Evolutionary conservation across 2,329 filamentous ascomycete genomes (phyloP).

Genomic region (Phialocephala subalpina): DNA sequence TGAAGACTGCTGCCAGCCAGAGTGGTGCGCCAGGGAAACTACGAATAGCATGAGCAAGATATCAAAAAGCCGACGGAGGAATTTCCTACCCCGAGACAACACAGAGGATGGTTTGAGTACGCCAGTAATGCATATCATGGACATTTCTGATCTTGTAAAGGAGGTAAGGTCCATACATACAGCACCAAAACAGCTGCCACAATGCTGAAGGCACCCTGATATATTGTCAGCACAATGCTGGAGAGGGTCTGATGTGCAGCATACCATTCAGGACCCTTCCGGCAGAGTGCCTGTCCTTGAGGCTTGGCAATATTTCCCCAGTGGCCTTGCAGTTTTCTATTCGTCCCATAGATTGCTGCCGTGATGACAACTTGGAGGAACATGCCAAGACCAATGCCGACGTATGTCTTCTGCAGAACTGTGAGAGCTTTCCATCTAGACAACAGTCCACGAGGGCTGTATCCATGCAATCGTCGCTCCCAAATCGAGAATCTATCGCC

Average conservation of each 20-base stretch:
- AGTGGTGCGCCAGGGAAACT: slow-evolving; percentile 24
- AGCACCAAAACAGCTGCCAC: slow-evolving; percentile 26
- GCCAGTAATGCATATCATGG: slow-evolving; percentile 24
- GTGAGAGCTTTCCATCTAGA: slow-evolving; percentile 13
- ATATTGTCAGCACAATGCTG: not conserved
- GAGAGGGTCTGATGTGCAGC: not conserved
- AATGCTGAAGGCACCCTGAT: slow-evolving; percentile 23
- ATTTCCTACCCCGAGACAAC: slow-evolving; percentile 20
- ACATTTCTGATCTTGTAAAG: slow-evolving; percentile 21
- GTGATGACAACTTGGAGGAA: slow-evolving; percentile 21
- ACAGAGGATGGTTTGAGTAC: slow-evolving; percentile 16
- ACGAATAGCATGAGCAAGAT: not conserved
- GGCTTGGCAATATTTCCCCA: slow-evolving; percentile 20
- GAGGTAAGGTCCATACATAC: slow-evolving; percentile 24
- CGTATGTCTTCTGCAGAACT: slow-evolving; percentile 18
- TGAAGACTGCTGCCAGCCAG: slow-evolving; percentile 22
- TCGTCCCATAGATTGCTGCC: slow-evolving; percentile 20
- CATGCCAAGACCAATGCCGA: slow-evolving; percentile 26
- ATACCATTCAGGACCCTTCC: slow-evolving; percentile 23
- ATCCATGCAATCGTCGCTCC: not conserved
- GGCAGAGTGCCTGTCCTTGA: slow-evolving; percentile 18
- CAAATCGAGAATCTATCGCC: not conserved
- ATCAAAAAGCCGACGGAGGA: not conserved
- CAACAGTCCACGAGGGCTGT: slow-evolving; percentile 4
- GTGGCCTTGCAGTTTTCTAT: slow-evolving; percentile 20